A percentile compares a stretch with the other conserved stretches of the same genome.
phyloP scores from a whole-genome alignment of 2,329 filamentous ascomycete genomes.

The Nigrospora osmanthi region DNA sequence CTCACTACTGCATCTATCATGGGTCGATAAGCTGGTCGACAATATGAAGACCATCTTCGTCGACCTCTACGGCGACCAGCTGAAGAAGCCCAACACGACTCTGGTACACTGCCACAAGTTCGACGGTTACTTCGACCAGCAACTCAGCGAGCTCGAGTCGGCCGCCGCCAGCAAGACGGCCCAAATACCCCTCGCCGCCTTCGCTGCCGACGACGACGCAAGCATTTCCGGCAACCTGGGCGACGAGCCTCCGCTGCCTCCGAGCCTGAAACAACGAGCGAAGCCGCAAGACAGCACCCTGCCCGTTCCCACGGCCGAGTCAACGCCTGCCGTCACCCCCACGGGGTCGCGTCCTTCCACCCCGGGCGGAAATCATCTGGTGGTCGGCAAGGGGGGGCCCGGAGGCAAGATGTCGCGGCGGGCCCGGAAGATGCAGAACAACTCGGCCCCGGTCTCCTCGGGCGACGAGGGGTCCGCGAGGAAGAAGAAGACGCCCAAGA shows the following conservation, averaged over 20 bases:
- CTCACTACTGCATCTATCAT: constrained; percentile 86
- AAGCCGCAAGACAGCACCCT: constrained; percentile 24
- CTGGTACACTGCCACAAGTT: constrained; percentile 73
- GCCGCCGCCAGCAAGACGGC: constrained; percentile 21
- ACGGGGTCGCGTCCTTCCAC: constrained; percentile 74
- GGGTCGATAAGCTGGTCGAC: constrained; percentile 94
- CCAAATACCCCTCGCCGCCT: constrained; percentile 15
- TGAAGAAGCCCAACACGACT: constrained; percentile 73
- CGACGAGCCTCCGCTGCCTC: constrained; percentile 30
- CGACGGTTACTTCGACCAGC: constrained; percentile 89
- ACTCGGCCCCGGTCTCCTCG: constrained; percentile 62
- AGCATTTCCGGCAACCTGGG: constrained; percentile 24
- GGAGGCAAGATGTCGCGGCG: constrained; percentile 72
- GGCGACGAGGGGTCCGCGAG: constrained; percentile 68
- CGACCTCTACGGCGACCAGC: constrained; percentile 79
- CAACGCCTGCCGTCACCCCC: constrained; percentile 62
- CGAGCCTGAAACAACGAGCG: constrained; percentile 31
- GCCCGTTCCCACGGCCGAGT: constrained; percentile 50
- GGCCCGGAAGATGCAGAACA: constrained; percentile 59
- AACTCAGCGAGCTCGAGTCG: constrained; percentile 72
- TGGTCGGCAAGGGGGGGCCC: constrained; percentile 69
- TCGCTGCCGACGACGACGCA: constrained; percentile 25
- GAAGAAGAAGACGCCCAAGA: constrained; percentile 65
- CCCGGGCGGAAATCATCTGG: constrained; percentile 55
- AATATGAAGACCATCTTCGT: constrained; percentile 91